Evolutionary conservation across 2,329 filamentous ascomycete species (phyloP), one percentile per base, ranked within the genome.

Genomic region (Fusarium circinatum): DNA sequence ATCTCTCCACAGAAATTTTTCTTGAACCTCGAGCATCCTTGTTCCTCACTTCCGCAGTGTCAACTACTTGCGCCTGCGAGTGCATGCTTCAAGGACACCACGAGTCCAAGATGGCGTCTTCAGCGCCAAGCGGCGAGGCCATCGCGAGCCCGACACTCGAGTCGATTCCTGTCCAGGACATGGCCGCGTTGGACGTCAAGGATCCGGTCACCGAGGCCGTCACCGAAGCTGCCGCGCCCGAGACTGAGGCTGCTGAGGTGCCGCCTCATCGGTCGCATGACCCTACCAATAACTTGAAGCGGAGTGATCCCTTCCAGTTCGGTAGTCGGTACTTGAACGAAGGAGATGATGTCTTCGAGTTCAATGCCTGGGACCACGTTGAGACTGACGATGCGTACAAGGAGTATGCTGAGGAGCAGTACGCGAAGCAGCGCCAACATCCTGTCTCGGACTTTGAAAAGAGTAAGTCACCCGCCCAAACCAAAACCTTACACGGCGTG

Each of bases 321-420:
- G 96, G 96, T 70, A 96, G 94, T 54, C 94, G 96, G 68, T 93
- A 89, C 79, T 90, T 99, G 58, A 91, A 93, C 78, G 88, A 96
- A 82, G 90, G 91, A 80, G 95, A 98, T 84, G 89, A 98, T 81
- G 94, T 97, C 79, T 99, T 96, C 84, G 93, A 97, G 82, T 98
- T 96, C 89, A 99, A 99, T 83, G 96, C 96, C 42, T 99, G 96
- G 96, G 96, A 99, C 82, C 96, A 99, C 82, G 96, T 98, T 80
- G 92, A 96, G 83, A 95, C 95, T 81, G 96, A 98, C 84, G 91
- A 94, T 77, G 88, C 91, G 45, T 98, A 98, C 87, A 92, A 92
- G 80, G 90, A 93, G 80, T 98, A 96, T 83, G 92, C 95, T 69
- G 91, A 95, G 83, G 85, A 91, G 79, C 96, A 98, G 84, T 96